These are phyloP conservation scores for Ustilago xerochloae DNA, from an alignment of 1,284 basidiomycete species.

Conservation along the genomic window DNA sequence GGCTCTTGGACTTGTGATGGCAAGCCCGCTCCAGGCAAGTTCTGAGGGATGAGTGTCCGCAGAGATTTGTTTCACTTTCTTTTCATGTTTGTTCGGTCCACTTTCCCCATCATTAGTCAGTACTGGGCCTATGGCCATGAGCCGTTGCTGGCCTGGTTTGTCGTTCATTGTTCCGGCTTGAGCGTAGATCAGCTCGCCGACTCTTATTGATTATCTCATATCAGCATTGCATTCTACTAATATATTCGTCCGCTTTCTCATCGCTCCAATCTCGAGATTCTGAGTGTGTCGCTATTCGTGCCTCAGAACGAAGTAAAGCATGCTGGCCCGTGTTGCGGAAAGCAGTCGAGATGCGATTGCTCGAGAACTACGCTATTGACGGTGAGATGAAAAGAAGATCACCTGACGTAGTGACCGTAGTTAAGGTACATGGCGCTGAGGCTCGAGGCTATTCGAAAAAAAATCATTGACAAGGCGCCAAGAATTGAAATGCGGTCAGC, in stretches of 20 bases:
- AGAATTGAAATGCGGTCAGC: not conserved
- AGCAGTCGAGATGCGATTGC: too few species aligned
- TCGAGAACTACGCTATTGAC: too few species aligned
- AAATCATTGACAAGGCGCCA: not conserved
- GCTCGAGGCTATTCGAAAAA: constrained; percentile 28
- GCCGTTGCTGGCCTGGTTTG: constrained; percentile 3
- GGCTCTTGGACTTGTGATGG: constrained; percentile 53
- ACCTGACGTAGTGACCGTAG: constrained; percentile 22
- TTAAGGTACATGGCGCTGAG: constrained; percentile 30
- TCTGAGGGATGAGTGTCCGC: not conserved
- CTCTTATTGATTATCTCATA: not conserved
- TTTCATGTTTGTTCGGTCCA: too few species aligned
- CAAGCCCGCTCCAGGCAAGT: constrained; percentile 36
- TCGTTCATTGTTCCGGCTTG: constrained; percentile 2
- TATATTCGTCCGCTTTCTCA: not conserved
- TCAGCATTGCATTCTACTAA: not conserved
- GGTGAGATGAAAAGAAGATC: too few species aligned
- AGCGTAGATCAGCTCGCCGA: constrained; percentile 23
- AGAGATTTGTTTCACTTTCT: not conserved
- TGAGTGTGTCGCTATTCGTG: not conserved
- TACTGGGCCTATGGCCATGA: not conserved
- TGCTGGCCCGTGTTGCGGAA: too few species aligned
- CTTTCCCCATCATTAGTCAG: not conserved
- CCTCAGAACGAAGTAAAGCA: too few species aligned
- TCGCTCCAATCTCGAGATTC: not conserved